Base-by-base conservation (phyloP, 345 rosid genomes). In the Corymbia maculata region DNA sequence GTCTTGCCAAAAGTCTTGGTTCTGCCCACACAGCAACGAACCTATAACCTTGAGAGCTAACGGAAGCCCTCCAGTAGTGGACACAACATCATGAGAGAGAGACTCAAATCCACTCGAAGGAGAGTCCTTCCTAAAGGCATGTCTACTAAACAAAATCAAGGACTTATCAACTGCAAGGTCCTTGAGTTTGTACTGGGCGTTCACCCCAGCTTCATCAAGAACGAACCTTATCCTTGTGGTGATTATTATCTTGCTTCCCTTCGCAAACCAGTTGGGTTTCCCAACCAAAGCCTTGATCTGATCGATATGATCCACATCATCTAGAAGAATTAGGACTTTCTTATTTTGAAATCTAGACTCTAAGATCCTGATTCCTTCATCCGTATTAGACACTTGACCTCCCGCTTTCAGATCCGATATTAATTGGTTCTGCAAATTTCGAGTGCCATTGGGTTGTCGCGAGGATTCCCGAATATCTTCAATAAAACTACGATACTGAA, bases 281-380 rank as follows among this genome's bases (percentile, higher is more conserved):
- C 89, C 87, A 11, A 84, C 50, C 14, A 88, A 51, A 17, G 10
- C 50, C 5, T 22, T 50, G 10, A 88, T 8, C 2, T 85, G 82
- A 0, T 47, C 24, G 0, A 14, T 21, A 7, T 13, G 1, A 17
- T 47, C 80, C 28, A 88, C 87, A 15, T 88, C 87, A 55, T 88
- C 89, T 55, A 88, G 89, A 32, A 88, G 75, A 61, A 88, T 8
- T 12, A 84, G 45, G 22, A 88, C 87, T 26, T 88, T 88, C 80
- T 84, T 75, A 21, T 16, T 1, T 14, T 51, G 19, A 50, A 84
- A 84, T 10, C 30, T 88, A 4, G 24, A 5, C 30, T 1, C 32
- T 32, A 88, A 22, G 3, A 85, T 7, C 32, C 12, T 1, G 1
- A 45, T 45, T 49, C 52, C 52, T 21, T 82, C 57, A 30, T 51